phyloP scores from a whole-genome alignment of 1,139 yeast genomes.

The Pichiaceae sp. region DNA sequence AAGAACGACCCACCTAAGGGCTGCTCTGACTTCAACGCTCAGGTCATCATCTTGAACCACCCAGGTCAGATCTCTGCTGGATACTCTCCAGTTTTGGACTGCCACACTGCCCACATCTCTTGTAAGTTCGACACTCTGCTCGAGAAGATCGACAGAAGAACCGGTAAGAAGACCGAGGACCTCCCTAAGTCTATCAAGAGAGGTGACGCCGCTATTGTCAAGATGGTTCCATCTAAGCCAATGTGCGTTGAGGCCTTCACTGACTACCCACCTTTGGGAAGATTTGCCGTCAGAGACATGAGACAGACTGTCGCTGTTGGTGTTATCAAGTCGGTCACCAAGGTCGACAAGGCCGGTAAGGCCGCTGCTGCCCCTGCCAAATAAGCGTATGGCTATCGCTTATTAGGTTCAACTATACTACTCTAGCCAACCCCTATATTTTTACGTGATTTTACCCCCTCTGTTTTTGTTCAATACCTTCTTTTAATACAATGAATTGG shows the following conservation, averaged over 20 bases:
- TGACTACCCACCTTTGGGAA: conserved; percentile 97
- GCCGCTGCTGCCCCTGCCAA: conserved; percentile 56
- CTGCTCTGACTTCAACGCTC: conserved; percentile 78
- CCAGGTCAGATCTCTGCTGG: conserved; percentile 92
- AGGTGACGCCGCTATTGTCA: conserved; percentile 90
- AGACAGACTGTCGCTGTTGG: conserved; percentile 99
- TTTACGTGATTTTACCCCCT: background rate
- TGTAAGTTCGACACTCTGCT: conserved; percentile 80
- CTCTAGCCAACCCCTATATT: background rate
- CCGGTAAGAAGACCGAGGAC: conserved; percentile 83
- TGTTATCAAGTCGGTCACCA: conserved; percentile 97
- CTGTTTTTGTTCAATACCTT: background rate
- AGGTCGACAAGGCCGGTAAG: conserved; percentile 92
- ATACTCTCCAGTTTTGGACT: conserved; percentile 88
- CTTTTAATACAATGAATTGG: background rate
- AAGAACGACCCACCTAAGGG: conserved; percentile 90
- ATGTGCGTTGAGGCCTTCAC: conserved; percentile 97
- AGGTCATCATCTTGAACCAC: conserved; percentile 85
- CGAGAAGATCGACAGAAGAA: conserved; percentile 90
- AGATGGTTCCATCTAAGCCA: conserved; percentile 92
- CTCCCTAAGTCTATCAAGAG: conserved; percentile 82
- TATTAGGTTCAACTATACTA: too few relatives aligned
- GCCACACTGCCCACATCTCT: conserved; percentile 95
- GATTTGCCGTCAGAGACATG: conserved; percentile 99
- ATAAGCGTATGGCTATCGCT: too few relatives aligned